phyloP scores from a whole-genome alignment of 2,329 filamentous ascomycete species.

The Ilyonectria sp. region DNA sequence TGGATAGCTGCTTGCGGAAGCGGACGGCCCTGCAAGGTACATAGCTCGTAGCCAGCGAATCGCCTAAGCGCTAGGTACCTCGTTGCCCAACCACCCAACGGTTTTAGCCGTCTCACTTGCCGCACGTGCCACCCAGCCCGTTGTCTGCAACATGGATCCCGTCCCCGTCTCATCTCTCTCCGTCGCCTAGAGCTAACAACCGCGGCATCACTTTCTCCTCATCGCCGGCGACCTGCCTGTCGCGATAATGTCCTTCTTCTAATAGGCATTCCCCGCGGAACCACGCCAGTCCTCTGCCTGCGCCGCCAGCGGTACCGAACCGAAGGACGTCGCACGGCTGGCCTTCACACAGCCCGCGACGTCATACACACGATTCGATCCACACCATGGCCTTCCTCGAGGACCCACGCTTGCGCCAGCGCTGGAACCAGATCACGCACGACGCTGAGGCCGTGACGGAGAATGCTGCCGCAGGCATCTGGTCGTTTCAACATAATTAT shows the following conservation, averaged over 20 bases:
- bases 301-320: conserved; percentile 1
- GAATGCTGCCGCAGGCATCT: conserved; percentile 91
- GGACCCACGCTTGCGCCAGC: conserved; percentile 92
- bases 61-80: conserved; percentile 36
- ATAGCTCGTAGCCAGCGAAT: conserved; percentile 23
- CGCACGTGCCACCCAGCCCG: conserved; percentile 46
- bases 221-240: conserved; percentile 28
- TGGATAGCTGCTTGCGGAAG: conserved; percentile 24
- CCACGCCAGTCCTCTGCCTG: conserved; percentile 3
- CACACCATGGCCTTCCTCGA: conserved; percentile 73
- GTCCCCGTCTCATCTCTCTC: conserved; percentile 39
- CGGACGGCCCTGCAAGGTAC: conserved; percentile 34
- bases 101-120: conserved; percentile 43
- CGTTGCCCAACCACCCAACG: conserved; percentile 48
- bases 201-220: conserved; percentile 32
- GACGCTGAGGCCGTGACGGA: conserved; percentile 93
- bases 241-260: conserved; percentile 39
- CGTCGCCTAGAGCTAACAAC: conserved; percentile 29
- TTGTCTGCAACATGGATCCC: conserved; percentile 34
- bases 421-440: conserved; percentile 92
- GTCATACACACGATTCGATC: conserved; percentile 44
- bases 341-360: conserved; percentile 43
- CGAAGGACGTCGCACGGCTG: conserved; percentile 10
- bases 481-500: conserved; percentile 89
- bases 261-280: conserved; percentile 13